Evolutionary conservation across 768 basidiomycete species (phyloP).

Genomic region (Agaricus sinodeliciosus): DNA sequence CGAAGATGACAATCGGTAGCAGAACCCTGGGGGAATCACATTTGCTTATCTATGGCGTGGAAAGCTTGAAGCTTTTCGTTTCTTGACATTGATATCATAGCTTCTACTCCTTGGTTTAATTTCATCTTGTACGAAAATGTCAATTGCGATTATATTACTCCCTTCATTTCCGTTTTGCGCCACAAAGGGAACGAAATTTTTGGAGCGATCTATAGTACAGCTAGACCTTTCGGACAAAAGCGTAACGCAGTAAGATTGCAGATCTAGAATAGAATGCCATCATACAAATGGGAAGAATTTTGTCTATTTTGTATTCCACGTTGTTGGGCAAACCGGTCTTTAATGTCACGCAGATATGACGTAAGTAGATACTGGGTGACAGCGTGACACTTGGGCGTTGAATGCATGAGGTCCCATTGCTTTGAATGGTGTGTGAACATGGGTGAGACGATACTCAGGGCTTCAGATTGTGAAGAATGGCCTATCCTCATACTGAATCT

Average conservation of each 20-base stretch:
- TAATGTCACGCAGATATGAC: background rate
- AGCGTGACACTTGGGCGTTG: background rate
- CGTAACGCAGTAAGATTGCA: background rate
- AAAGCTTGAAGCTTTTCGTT: background rate
- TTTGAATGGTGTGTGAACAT: too few species aligned
- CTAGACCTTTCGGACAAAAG: background rate
- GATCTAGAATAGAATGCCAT: background rate
- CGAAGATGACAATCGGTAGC: background rate
- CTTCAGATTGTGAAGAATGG: too few species aligned
- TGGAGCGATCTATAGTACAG: background rate
- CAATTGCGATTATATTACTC: background rate
- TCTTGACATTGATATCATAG: constrained; percentile 2
- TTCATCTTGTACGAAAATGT: background rate
- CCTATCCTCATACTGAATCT: too few species aligned
- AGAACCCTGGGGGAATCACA: background rate
- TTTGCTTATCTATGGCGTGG: background rate
- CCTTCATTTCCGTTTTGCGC: constrained; percentile 4
- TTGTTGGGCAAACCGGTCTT: constrained; percentile 2
- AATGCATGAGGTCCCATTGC: background rate
- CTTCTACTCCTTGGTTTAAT: background rate
- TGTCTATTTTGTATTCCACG: background rate
- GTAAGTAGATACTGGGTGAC: background rate
- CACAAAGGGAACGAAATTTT: background rate
- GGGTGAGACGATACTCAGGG: too few species aligned
- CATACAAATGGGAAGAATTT: background rate